phyloP scores from a whole-genome alignment of 331 rosid species.

The Malus hybrid region DNA sequence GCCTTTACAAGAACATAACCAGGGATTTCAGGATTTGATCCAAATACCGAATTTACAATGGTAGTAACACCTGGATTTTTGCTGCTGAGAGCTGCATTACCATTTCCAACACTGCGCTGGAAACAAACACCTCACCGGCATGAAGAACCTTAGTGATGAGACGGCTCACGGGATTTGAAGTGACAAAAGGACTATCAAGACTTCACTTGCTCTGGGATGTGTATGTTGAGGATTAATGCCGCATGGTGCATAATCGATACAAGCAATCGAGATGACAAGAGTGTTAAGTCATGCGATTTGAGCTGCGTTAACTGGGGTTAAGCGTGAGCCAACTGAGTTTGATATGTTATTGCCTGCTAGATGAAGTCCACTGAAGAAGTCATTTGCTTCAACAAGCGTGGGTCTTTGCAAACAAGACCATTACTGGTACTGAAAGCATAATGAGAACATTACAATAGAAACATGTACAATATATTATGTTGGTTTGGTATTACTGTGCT shows the following conservation, averaged over 20 bases:
- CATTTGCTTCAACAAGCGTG: constrained; percentile 12
- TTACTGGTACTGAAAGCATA: constrained; percentile 17
- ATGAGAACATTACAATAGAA: neutral
- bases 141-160: constrained; percentile 33
- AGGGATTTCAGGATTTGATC: constrained; percentile 35
- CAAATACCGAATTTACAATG: constrained; percentile 45
- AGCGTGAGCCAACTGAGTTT: constrained; percentile 14
- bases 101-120: constrained; percentile 40
- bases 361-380: constrained; percentile 19
- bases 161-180: constrained; percentile 49
- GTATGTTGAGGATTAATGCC: constrained; percentile 65
- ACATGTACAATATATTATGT: no score
- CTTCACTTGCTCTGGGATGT: constrained; percentile 58
- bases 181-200: constrained; percentile 39
- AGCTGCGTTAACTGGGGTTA: constrained; percentile 14
- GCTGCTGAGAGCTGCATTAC: constrained; percentile 47
- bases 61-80: constrained; percentile 51
- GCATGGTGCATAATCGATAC: constrained; percentile 44
- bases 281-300: constrained; percentile 28
- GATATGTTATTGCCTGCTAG: constrained; percentile 22
- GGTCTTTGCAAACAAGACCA: constrained; percentile 27
- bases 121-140: constrained; percentile 64
- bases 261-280: constrained; percentile 24
- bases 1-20: constrained; percentile 34
- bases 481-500: no score